Evolutionary conservation across 2,329 filamentous ascomycete genomes (phyloP), one percentile per base, ranked within the genome.

Genomic region (Ceratocystis albifundus): DNA sequence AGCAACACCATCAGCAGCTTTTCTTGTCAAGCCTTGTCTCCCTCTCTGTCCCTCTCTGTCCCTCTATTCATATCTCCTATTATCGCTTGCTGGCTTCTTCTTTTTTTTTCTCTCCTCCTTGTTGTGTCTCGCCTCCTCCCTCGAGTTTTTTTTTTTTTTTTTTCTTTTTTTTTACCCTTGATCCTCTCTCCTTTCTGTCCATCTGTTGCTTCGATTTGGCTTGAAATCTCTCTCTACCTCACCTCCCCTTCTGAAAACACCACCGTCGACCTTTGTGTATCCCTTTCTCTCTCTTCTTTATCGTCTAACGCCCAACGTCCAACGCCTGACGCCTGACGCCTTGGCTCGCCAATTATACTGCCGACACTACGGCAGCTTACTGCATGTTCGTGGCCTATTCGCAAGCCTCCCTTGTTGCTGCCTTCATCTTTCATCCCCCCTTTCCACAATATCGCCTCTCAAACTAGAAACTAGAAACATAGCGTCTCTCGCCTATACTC

Each of bases 161-260:
- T 61, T 61, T 15, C 20, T 22, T n/a, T 48, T 22, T 66, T 62
- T 41, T 53, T n/a, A 62, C 62, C 65, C 25, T 53, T 45, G 53
- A 20, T 62, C 62, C 62, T 55, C 53, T 50, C 20, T 45, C 20
- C 17, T 28, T 32, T 48, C 25, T 57, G 7, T 44, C 12, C 22
- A n/a, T 59, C n/a, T 30, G 17, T 36, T 8, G n/a, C 55, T 59
- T 30, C 7, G 53, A 53, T 25, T 53, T 53, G 28, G 55, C 25
- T 59, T 59, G 20, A 28, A 59, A n/a, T n/a, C n/a, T n/a, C n/a
- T 57, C 20, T 25, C 46, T 3, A 4, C 48, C 7, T 20, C 48
- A 20, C 48, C 20, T 25, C 48, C 48, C 48, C 32, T 8, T 8
- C 32, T 10, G 3, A 36, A 36, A 36, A 10, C 7, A 36, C 32